Conservation (phyloP, 495 filamentous ascomycete genomes). For the Collariella sp. region DNA sequence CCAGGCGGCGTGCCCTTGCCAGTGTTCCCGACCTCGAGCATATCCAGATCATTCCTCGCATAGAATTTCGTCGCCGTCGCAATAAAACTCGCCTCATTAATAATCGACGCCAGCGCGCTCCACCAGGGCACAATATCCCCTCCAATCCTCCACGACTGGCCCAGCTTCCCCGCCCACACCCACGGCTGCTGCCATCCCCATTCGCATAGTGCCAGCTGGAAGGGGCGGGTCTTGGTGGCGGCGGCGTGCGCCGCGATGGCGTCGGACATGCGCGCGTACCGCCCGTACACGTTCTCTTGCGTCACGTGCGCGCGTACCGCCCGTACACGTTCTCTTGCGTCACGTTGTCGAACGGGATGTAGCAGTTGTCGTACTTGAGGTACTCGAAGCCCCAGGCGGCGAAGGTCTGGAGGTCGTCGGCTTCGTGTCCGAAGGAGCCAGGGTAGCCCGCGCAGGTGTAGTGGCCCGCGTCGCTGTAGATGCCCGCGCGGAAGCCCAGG, state of each 20-base stretch:
- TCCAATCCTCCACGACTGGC: conserved; percentile 47
- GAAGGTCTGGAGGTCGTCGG: conserved; percentile 37
- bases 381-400: conserved; percentile 39
- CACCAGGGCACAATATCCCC: conserved; percentile 40
- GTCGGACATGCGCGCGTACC: conserved; percentile 24
- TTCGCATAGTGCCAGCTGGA: conserved; percentile 18
- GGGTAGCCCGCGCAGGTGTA: conserved; percentile 30
- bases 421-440: conserved; percentile 34
- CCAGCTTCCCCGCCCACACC: conserved; percentile 41
- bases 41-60: conserved; percentile 36
- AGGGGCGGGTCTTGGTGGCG: background rate
- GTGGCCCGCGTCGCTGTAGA: conserved; percentile 28
- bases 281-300: conserved; percentile 24
- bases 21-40: conserved; percentile 39
- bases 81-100: conserved; percentile 40
- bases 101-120: conserved; percentile 43
- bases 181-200: conserved; percentile 37
- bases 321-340: conserved; percentile 24
- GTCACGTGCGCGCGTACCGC: conserved; percentile 24
- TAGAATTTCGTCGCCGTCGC: conserved; percentile 26
- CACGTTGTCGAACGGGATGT: conserved; percentile 28
- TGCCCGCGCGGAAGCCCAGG: conserved; percentile 28
- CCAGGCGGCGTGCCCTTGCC: background rate
- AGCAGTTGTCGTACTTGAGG: conserved; percentile 48
- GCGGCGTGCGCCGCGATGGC: conserved; percentile 18